phyloP scores from a whole-genome alignment of 2,329 filamentous ascomycete genomes.

The Aspergillus puulaauensis region DNA sequence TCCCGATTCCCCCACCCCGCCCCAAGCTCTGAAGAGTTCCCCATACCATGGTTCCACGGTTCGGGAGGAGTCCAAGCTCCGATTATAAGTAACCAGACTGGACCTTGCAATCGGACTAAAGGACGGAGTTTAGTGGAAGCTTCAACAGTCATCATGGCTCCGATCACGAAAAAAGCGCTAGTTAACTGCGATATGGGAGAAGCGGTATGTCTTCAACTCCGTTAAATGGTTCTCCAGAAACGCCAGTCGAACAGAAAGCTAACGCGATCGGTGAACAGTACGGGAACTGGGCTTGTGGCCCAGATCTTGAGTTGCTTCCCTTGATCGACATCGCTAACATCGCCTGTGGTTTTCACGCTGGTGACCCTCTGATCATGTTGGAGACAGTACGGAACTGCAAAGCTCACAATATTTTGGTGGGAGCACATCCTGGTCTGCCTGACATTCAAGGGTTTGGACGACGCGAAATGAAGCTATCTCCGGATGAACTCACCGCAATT shows the following conservation, averaged over 20 bases:
- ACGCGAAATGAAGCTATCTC: slow-evolving; percentile 59
- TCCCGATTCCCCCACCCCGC: slow-evolving; percentile 1
- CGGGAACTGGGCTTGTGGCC: slow-evolving; percentile 51
- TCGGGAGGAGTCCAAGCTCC: neutral
- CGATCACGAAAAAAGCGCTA: slow-evolving; percentile 8
- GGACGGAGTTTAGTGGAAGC: neutral
- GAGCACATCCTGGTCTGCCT: slow-evolving; percentile 65
- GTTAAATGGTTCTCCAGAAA: neutral
- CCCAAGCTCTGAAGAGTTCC: neutral
- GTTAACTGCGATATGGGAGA: slow-evolving; percentile 14
- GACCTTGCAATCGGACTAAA: neutral
- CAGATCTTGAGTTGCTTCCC: slow-evolving; percentile 61
- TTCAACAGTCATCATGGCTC: slow-evolving; percentile 5
- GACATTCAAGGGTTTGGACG: slow-evolving; percentile 66
- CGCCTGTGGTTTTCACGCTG: slow-evolving; percentile 60
- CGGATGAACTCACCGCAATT: slow-evolving; percentile 58
- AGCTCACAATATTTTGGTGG: slow-evolving; percentile 55
- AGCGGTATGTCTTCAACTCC: slow-evolving; percentile 1
- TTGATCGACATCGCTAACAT: slow-evolving; percentile 64
- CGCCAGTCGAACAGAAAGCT: neutral
- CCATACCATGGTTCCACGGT: neutral
- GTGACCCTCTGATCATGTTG: slow-evolving; percentile 65
- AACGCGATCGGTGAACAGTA: slow-evolving; percentile 25
- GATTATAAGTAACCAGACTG: slow-evolving; percentile 1
- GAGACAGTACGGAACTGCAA: slow-evolving; percentile 61